Evolutionary conservation across 2,329 filamentous ascomycete species (phyloP), one percentile per base, ranked within the genome.

Genomic region (Ceratocystis colombiana): DNA sequence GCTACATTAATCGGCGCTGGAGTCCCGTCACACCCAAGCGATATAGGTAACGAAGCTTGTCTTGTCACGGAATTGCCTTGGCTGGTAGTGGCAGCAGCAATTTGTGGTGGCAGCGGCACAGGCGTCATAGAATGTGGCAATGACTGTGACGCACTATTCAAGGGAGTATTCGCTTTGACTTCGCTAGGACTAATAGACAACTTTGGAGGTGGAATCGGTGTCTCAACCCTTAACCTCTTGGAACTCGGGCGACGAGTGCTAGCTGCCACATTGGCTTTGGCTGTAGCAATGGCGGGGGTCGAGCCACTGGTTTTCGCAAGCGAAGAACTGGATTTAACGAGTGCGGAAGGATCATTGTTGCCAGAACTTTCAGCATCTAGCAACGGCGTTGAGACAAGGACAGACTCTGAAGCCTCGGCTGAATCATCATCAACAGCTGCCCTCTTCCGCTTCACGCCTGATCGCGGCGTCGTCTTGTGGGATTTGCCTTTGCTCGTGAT

Each of bases 211-310:
- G 79, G 81, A 37, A 84, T 77, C 10, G 82, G 82, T 15, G 82
- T 84, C 72, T 84, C 82, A 28, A 79, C 83, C 72, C 84, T 84
- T 69, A 75, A 79, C 44, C 81, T 78, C 71, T 84, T 84, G 20
- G 59, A 62, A 22, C 41, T n/a, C 44, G 30, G 15, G 5, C 66
- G 66, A 17, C 53, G 28, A 41, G 12, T 30, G 41, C 37, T 30
- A 75, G 67, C 66, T 75, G 55, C 55, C 3, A 59, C 55, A 37
- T 59, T 59, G 3, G 55, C 55, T 25, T 37, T 59, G 15, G 76
- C 37, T 79, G 79, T 44, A 73, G 75, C n/a, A 72, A 64, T 37
- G 3, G 59, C 37, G 22, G 63, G n/a, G 8, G 66, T 5, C 7
- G 53, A 3, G 12, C 57, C 50, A 46, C 33, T n/a, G 17, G 33